Conservation (phyloP, 1,139 yeast species). For the Debaryomyces robertsiae region DNA sequence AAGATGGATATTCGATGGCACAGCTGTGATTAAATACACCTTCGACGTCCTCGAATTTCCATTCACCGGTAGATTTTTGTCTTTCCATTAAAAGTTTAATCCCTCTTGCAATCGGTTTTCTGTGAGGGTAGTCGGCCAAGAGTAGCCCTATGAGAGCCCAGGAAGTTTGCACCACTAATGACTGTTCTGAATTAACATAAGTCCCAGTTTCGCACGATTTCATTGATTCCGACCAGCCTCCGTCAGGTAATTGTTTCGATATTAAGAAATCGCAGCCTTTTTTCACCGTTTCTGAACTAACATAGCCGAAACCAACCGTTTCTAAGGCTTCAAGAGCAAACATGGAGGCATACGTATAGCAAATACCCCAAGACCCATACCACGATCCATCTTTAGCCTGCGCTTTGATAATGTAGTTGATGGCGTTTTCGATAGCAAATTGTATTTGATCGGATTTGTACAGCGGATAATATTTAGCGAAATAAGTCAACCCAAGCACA, state of each 20-base stretch:
- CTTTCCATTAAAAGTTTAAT: slow-evolving; percentile 63
- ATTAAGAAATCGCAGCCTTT: slow-evolving; percentile 86
- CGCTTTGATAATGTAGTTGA: slow-evolving; percentile 63
- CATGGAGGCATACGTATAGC: slow-evolving; percentile 96
- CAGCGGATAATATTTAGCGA: slow-evolving; percentile 60
- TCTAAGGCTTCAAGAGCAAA: slow-evolving; percentile 92
- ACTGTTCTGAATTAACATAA: slow-evolving; percentile 60
- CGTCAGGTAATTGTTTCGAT: slow-evolving; percentile 76
- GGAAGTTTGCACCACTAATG: slow-evolving; percentile 86
- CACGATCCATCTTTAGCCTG: slow-evolving; percentile 89
- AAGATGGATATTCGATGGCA: slow-evolving; percentile 96
- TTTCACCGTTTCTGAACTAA: slow-evolving; percentile 60
- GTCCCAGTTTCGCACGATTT: slow-evolving; percentile 80
- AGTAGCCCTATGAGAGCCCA: slow-evolving; percentile 89
- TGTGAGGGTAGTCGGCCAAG: slow-evolving; percentile 78
- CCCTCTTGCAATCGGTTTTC: slow-evolving; percentile 62
- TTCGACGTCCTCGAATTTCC: slow-evolving; percentile 83
- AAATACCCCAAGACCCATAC: slow-evolving; percentile 99
- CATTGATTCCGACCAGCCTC: slow-evolving; percentile 97
- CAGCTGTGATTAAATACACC: slow-evolving; percentile 93
- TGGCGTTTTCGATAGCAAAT: slow-evolving; percentile 70
- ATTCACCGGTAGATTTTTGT: slow-evolving; percentile 79
- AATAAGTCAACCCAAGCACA: slow-evolving; percentile 83
- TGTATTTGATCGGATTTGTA: slow-evolving; percentile 69
- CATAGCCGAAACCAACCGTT: slow-evolving; percentile 66